These are phyloP conservation scores for Lipomyces chichibuensis DNA, from an alignment of 805 yeast species.

Conservation along the genomic window DNA sequence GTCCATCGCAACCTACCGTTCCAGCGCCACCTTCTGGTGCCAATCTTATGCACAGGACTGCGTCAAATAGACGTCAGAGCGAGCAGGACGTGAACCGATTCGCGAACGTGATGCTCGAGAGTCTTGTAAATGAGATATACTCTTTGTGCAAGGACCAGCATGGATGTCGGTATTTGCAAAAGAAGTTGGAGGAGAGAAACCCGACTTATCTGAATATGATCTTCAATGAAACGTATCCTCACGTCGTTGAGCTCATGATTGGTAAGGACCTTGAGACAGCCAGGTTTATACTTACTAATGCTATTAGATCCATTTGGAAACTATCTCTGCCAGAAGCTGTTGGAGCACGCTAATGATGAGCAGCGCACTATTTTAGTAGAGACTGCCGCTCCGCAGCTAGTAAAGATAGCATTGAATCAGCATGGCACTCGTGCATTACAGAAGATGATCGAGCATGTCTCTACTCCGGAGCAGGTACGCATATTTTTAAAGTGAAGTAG, in stretches of 20 bases:
- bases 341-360: constrained; percentile 70
- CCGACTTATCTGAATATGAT: constrained; percentile 52
- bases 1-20: constrained; percentile 2
- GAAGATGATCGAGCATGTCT: constrained; percentile 81
- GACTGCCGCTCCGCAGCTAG: constrained; percentile 72
- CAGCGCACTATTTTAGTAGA: constrained; percentile 72
- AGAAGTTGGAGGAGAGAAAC: constrained; percentile 65
- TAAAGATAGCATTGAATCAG: constrained; percentile 83
- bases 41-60: constrained; percentile 16
- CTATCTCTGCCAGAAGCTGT: constrained; percentile 84
- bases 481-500: not conserved
- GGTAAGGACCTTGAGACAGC: constrained; percentile 36
- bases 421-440: constrained; percentile 97
- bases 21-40: constrained; percentile 3
- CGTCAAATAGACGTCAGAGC: constrained; percentile 26
- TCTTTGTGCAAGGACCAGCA: constrained; percentile 92
- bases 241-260: constrained; percentile 84
- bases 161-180: constrained; percentile 91
- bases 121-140: constrained; percentile 62
- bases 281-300: not conserved
- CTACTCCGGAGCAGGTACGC: constrained; percentile 62
- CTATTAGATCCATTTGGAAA: constrained; percentile 94
- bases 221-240: constrained; percentile 75
- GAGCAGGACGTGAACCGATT: constrained; percentile 39
- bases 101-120: constrained; percentile 52